Base-by-base conservation (phyloP, 768 basidiomycete genomes). In the Scleroderma bovista region DNA sequence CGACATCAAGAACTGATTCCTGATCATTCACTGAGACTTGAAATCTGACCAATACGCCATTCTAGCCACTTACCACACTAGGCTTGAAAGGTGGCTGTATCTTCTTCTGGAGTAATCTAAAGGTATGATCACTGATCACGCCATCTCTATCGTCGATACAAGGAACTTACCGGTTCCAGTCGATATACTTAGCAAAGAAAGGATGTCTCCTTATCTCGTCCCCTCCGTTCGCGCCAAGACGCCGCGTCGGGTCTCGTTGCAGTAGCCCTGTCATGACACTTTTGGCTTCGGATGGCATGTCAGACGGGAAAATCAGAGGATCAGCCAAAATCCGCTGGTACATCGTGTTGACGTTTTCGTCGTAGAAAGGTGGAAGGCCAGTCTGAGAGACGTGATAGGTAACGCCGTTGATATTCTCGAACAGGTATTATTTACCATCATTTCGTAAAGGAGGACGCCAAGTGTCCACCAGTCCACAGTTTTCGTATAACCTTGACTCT, bases 381-480 rank as follows among this genome's bases (percentile, higher is more conserved):
- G 95, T 91, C 83, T 96, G 62, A 29, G 0, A 17, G 34, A 34
- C 6, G 23, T 16, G 53, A 58, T 26, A 20, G 59, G 13, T 29
- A 9, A 29, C 26, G 44, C 13, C n/a, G 39, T 51, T 29, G 52
- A 23, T 29, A 32, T 17, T 50, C 26, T 15, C 26, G 8, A 13
- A 32, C 31, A 13, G n/a, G 48, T 47, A 11, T 6, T 7, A 36
- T 53, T 44, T 48, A 84, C 88, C 88, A 91, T 90, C 88, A 97
- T 95, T 71, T 99, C 95, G 62, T 92, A 98, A 39, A 98, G 76
- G 47, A 99, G 77, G 17, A 98, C 94, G 32, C 95, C 96, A 4
- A 97, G 75, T 1, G 95, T 98, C 95, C 91, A 94, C 95, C 95
- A 99, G 62, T 99, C 95, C 15, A 99, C 96, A 0, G 95, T 96